Evolutionary conservation across 73 alveolate genomes (phyloP).

Genomic region (Paramecium biaurelia): DNA sequence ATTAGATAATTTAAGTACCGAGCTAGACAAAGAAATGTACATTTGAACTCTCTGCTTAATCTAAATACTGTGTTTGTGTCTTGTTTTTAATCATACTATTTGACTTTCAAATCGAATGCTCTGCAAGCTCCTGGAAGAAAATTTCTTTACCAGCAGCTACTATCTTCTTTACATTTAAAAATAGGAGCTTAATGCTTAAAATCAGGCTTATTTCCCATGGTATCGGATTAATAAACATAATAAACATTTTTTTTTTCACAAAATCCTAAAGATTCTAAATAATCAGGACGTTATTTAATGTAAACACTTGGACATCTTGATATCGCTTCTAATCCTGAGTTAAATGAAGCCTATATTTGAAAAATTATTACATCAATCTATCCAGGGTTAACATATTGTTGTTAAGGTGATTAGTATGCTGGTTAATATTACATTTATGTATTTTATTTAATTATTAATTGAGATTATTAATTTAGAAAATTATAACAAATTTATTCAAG

Average conservation of each 20-base stretch:
- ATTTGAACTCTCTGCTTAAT: slow-evolving; percentile 23
- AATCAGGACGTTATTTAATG: slow-evolving; percentile 10
- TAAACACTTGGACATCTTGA: slow-evolving; percentile 39
- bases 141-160: slow-evolving; percentile 35
- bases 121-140: slow-evolving; percentile 44
- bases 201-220: slow-evolving; percentile 3
- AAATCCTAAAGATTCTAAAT: background rate
- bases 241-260: background rate
- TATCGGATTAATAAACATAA: background rate
- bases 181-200: background rate
- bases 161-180: slow-evolving; percentile 9
- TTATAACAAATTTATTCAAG: background rate
- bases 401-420: slow-evolving; percentile 17
- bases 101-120: slow-evolving; percentile 19
- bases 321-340: background rate
- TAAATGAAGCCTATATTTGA: background rate
- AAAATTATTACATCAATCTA: background rate
- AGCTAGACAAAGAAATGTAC: slow-evolving; percentile 6
- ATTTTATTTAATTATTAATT: background rate
- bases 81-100: background rate
- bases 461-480: background rate
- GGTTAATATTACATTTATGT: background rate
- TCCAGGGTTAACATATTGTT: background rate
- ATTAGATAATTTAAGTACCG: background rate
- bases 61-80: background rate